These are phyloP conservation scores for Plasmodium ovale DNA, from an alignment of 169 alveolate species.

Conservation along the genomic window DNA sequence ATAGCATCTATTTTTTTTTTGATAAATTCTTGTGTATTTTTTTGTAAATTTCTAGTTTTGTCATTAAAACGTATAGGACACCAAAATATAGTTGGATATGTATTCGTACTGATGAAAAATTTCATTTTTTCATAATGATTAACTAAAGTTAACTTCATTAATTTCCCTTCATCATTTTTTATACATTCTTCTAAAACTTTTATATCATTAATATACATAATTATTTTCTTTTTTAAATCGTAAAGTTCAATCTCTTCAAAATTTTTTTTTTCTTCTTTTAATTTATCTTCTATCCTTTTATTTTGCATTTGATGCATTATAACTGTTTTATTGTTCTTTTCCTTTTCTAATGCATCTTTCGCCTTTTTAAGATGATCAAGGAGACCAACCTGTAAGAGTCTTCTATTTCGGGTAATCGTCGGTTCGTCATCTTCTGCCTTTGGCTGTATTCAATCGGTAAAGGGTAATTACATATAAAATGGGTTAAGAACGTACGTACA, in stretches of 20 bases:
- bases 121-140: conserved; percentile 83
- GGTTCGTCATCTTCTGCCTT: conserved; percentile 75
- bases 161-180: conserved; percentile 54
- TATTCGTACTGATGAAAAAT: conserved; percentile 83
- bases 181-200: conserved; percentile 34
- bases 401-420: conserved; percentile 78
- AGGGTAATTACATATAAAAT: too few species aligned
- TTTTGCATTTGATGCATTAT: conserved; percentile 38
- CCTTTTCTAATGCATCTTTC: conserved; percentile 80
- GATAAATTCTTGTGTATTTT: conserved; percentile 78
- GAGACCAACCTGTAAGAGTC: conserved; percentile 78
- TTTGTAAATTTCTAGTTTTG: conserved; percentile 77
- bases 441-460: conserved; percentile 51
- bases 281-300: conserved; percentile 60
- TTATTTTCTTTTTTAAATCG: conserved; percentile 73
- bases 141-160: conserved; percentile 76
- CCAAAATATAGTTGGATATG: conserved; percentile 86
- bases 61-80: conserved; percentile 80
- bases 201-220: conserved; percentile 49
- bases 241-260: conserved; percentile 77
- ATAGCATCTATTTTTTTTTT: conserved; percentile 80
- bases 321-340: conserved; percentile 77
- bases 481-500: too few species aligned
- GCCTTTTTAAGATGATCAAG: conserved; percentile 82
- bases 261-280: conserved; percentile 79